phyloP scores from a whole-genome alignment of 768 basidiomycete species.

The Leccinum olivaceopallidum region DNA sequence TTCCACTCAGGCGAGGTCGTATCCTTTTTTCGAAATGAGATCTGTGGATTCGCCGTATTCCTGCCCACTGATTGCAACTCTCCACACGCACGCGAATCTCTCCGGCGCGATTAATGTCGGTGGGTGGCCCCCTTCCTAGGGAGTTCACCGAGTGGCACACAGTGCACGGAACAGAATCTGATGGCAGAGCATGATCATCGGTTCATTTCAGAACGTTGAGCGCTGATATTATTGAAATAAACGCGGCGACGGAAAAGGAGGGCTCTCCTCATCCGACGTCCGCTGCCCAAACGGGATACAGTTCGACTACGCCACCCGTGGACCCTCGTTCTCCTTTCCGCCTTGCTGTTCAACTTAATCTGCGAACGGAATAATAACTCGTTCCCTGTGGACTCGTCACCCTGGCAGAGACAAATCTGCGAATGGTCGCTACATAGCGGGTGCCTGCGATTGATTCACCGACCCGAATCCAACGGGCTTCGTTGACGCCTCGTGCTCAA shows the following conservation, averaged over 20 bases:
- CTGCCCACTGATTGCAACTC: background rate
- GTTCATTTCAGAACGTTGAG: background rate
- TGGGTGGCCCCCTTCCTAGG: constrained; percentile 1
- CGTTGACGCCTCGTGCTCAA: constrained; percentile 56
- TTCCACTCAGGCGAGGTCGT: background rate
- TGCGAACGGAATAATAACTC: background rate
- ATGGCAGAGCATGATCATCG: background rate
- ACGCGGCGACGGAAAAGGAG: constrained; percentile 10
- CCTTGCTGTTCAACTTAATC: background rate
- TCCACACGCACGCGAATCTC: constrained; percentile 7
- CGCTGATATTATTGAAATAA: constrained; percentile 1
- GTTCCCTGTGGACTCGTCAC: constrained; percentile 3
- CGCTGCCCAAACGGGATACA: constrained; percentile 3
- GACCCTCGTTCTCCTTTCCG: background rate
- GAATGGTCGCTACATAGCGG: constrained; percentile 47
- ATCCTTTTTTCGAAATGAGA: constrained; percentile 5
- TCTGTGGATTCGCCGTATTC: constrained; percentile 13
- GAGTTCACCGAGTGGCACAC: constrained; percentile 3
- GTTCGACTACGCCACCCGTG: background rate
- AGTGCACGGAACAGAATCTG: background rate
- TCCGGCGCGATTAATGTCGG: background rate
- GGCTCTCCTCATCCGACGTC: background rate
- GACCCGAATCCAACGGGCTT: constrained; percentile 45
- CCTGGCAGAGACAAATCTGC: constrained; percentile 57
- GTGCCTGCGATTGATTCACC: constrained; percentile 51